phyloP scores from a whole-genome alignment of 2,329 filamentous ascomycete species.

The Onygena corvina region DNA sequence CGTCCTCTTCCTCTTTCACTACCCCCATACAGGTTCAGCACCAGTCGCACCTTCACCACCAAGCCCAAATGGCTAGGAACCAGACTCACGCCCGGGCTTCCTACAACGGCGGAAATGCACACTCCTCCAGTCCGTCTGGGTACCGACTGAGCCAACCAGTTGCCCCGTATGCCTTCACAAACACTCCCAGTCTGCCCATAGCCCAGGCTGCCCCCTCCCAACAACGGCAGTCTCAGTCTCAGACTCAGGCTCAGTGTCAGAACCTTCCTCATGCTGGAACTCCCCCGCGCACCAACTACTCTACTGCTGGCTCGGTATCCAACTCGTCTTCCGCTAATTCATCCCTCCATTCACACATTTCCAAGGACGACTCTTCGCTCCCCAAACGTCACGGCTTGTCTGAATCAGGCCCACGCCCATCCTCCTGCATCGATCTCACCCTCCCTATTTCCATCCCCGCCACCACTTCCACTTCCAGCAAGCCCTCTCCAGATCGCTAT shows the following conservation, averaged over 20 bases:
- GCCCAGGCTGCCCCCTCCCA: slow-evolving; percentile 37
- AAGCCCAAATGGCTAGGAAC: slow-evolving; percentile 22
- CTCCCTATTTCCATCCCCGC: slow-evolving; percentile 44
- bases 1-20: slow-evolving; percentile 44
- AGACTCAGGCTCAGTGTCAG: slow-evolving; percentile 43
- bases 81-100: slow-evolving; percentile 32
- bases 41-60: slow-evolving; percentile 35
- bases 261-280: slow-evolving; percentile 27
- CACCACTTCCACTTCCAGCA: slow-evolving; percentile 46
- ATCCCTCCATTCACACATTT: slow-evolving; percentile 32
- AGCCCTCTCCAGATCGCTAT: slow-evolving; percentile 72
- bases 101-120: slow-evolving; percentile 25
- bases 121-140: slow-evolving; percentile 6
- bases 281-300: slow-evolving; percentile 32
- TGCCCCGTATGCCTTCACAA: slow-evolving; percentile 65
- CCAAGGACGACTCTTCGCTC: slow-evolving; percentile 41
- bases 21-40: slow-evolving; percentile 22
- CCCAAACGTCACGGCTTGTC: slow-evolving; percentile 29
- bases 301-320: slow-evolving; percentile 43
- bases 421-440: slow-evolving; percentile 41
- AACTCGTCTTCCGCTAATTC: slow-evolving; percentile 41
- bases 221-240: slow-evolving; percentile 41
- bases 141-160: slow-evolving; percentile 42
- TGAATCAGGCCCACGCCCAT: slow-evolving; percentile 30
- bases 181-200: slow-evolving; percentile 48